These are phyloP conservation scores for Naganishia vishniacii DNA, from an alignment of 768 basidiomycete species.

Conservation along the genomic window DNA sequence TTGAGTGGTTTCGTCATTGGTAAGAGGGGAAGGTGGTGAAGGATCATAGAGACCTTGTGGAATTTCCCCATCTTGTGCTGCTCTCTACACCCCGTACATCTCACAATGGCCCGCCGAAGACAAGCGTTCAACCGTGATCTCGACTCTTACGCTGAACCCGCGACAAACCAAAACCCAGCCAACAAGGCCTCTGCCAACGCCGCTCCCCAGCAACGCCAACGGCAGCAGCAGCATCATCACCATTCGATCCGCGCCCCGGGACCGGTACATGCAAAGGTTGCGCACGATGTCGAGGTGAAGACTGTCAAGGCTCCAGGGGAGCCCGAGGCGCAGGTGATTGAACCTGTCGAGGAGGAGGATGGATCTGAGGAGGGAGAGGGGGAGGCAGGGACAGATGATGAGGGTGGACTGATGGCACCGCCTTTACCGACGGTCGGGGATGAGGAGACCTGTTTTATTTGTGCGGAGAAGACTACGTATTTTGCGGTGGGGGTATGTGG, in stretches of 20 bases:
- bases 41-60: no score
- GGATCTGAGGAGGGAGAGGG: neutral
- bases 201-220: neutral
- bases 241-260: neutral
- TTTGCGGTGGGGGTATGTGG: constrained; percentile 83
- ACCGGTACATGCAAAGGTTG: neutral
- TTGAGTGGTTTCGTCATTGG: no score
- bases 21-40: no score
- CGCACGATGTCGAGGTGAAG: constrained; percentile 3
- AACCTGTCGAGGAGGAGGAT: neutral
- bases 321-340: constrained; percentile 8
- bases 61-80: no score
- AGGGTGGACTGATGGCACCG: constrained; percentile 22
- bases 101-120: constrained; percentile 23
- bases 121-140: constrained; percentile 24
- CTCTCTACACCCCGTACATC: no score
- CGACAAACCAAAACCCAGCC: constrained; percentile 15
- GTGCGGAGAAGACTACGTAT: constrained; percentile 87
- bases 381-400: neutral
- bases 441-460: constrained; percentile 69
- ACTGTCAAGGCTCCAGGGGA: constrained; percentile 6
- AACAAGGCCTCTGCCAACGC: constrained; percentile 13
- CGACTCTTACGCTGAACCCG: neutral
- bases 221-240: neutral
- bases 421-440: constrained; percentile 26